Evolutionary conservation across 192 early-diverging fungal genomes (phyloP), one percentile per base, ranked within the genome.

Genomic region (Coemansia aciculifera): DNA sequence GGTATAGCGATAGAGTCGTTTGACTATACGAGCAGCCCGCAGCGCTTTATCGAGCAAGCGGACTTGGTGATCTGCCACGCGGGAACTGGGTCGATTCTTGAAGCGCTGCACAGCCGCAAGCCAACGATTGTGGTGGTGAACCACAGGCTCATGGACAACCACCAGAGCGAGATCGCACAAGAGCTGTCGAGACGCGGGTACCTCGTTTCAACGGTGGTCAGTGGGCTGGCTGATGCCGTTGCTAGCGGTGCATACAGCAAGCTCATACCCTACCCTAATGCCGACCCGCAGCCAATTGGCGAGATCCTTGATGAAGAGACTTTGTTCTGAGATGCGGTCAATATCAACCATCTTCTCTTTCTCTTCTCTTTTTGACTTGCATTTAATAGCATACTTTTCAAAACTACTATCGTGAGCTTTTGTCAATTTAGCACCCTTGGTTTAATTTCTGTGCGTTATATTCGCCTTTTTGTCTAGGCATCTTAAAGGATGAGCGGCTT

Each of bases 81-180:
- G 9, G 95, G 95, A 5, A 85, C 95, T 4, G 95, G 95, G 15
- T 91, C 92, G 2, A 92, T 98, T 23, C 84, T 98, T 42, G 94
- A 98, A 63, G 86, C 88, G 2, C 75, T 91, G 36, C 83, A 89
- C 31, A 64, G 87, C 42, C 59, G 69, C 40, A 88, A 91, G 54
- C 88, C 88, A 39, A 62, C 93, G 1, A 88, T 94, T 7, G 86
- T 85, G 4, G 92, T 96, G 10, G 89, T 90, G 0, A 98, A 98
- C 76, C 73, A 75, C 13, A 68, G 62, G 38, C 81, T 98, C 21
- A 89, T 92, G 91, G 87, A 94, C 69, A 90, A 94, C 75, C 96
- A 98, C 72, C 96, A 98, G 75, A 49, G 56, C 31, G 94, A 98
- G 74, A 85, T 98, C 48, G 94, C 91, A 3, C 60, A 77, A 6